phyloP scores from a whole-genome alignment of 192 early-diverging fungal species.

The Linnemannia elongata region DNA sequence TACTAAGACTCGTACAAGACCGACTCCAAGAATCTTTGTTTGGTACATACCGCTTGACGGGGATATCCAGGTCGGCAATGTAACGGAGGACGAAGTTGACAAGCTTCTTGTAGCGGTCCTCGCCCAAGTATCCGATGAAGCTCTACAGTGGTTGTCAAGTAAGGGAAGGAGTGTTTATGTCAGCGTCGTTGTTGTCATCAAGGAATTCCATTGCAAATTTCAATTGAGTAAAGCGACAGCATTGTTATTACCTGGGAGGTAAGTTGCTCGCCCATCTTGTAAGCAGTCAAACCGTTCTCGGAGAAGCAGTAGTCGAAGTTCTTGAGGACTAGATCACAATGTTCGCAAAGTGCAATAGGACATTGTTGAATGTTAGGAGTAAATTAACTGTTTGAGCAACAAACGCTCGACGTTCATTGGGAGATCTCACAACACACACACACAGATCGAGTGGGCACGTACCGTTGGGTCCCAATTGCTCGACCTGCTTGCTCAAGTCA shows the following conservation, averaged over 20 bases:
- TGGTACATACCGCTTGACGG: conserved; percentile 86
- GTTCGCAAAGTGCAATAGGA: not conserved
- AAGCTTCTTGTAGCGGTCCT: conserved; percentile 92
- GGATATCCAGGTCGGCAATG: conserved; percentile 95
- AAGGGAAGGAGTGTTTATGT: not conserved
- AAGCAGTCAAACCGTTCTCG: conserved; percentile 98
- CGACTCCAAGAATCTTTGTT: not conserved
- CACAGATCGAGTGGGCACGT: conserved; percentile 11
- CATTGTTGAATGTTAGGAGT: not conserved
- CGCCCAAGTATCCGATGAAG: conserved; percentile 93
- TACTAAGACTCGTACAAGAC: not conserved
- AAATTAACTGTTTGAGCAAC: conserved; percentile 15
- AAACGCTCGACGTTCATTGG: not conserved
- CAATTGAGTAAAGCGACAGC: not conserved
- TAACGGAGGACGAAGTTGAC: conserved; percentile 95
- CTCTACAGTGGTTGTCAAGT: conserved; percentile 66
- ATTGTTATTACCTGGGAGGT: conserved; percentile 69
- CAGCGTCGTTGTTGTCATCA: not conserved
- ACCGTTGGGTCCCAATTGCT: conserved; percentile 93
- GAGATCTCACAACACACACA: not conserved
- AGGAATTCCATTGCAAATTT: not conserved
- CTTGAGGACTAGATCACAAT: conserved; percentile 69
- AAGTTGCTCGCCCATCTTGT: conserved; percentile 78
- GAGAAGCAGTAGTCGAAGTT: conserved; percentile 97
- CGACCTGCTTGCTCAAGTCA: conserved; percentile 93